These are phyloP conservation scores for Didymella glomerata DNA, from an alignment of 2,329 filamentous ascomycete species.

Conservation along the genomic window DNA sequence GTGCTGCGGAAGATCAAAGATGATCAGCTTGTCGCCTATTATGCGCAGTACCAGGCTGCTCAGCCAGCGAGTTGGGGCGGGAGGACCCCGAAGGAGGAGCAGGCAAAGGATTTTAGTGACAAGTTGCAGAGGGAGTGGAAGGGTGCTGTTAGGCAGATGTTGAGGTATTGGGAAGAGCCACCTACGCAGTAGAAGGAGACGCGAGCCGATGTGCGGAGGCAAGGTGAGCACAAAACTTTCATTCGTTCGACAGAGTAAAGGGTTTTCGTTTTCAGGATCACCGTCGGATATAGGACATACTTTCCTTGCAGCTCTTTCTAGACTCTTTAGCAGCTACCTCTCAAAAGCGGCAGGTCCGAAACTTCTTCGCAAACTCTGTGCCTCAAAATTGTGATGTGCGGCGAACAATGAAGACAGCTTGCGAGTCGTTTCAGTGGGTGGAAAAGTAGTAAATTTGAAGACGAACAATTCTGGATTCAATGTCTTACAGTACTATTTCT, in stretches of 20 bases:
- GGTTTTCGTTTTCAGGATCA: not conserved
- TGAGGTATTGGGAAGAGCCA: constrained; percentile 71
- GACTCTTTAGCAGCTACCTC: not conserved
- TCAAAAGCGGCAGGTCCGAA: not conserved
- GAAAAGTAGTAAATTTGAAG: too few species aligned
- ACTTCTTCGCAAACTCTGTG: too few species aligned
- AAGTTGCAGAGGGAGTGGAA: constrained; percentile 75
- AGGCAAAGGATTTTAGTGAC: constrained; percentile 66
- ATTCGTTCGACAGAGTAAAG: not conserved
- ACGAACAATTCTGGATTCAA: too few species aligned
- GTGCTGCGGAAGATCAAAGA: constrained; percentile 71
- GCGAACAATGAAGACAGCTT: too few species aligned
- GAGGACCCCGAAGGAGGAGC: constrained; percentile 62
- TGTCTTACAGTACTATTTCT: too few species aligned
- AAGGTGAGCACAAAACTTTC: not conserved
- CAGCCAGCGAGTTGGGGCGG: constrained; percentile 76
- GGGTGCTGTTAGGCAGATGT: constrained; percentile 69
- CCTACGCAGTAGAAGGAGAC: constrained; percentile 50
- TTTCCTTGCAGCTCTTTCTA: not conserved
- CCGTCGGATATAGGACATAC: too few species aligned
- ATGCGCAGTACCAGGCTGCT: constrained; percentile 68
- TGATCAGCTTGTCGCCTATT: constrained; percentile 70
- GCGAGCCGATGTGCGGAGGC: not conserved
- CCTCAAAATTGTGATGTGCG: too few species aligned
- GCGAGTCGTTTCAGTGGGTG: too few species aligned